Conservation (phyloP, 1,139 yeast genomes). For the Nematodospora anomalae region DNA sequence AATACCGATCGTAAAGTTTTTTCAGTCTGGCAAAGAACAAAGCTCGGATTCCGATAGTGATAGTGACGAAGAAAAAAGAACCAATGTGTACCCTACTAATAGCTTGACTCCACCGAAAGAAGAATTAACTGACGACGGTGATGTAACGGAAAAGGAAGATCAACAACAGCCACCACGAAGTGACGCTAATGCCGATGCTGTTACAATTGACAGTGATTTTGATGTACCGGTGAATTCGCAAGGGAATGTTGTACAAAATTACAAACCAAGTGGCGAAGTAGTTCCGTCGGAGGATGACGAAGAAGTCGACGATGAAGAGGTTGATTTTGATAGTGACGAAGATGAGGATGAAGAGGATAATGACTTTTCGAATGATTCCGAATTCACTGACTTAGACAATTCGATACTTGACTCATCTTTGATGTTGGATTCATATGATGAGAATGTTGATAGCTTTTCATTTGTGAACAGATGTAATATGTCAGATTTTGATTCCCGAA, state of each 20-base stretch:
- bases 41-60: conserved; percentile 18
- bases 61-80: conserved; percentile 15
- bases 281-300: conserved; percentile 17
- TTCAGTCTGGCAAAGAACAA: conserved; percentile 16
- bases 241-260: conserved; percentile 19
- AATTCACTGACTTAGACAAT: conserved; percentile 46
- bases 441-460: conserved; percentile 13
- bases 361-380: conserved; percentile 39
- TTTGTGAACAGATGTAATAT: conserved; percentile 11
- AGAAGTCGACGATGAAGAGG: conserved; percentile 20
- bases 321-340: conserved; percentile 5
- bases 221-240: conserved; percentile 27
- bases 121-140: conserved; percentile 15
- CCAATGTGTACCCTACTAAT: conserved; percentile 5
- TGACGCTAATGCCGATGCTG: conserved; percentile 16
- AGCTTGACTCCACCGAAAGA: conserved; percentile 5
- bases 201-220: conserved; percentile 37
- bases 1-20: conserved; percentile 22
- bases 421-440: conserved; percentile 26
- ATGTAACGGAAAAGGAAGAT: conserved; percentile 23
- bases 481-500: conserved; percentile 16
- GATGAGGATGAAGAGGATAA: conserved; percentile 18
- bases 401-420: conserved; percentile 37
- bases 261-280: conserved; percentile 8
- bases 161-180: background rate